Evolutionary conservation across 2,329 filamentous ascomycete genomes (phyloP), one percentile per base, ranked within the genome.

Genomic region (Whalleya microplaca): DNA sequence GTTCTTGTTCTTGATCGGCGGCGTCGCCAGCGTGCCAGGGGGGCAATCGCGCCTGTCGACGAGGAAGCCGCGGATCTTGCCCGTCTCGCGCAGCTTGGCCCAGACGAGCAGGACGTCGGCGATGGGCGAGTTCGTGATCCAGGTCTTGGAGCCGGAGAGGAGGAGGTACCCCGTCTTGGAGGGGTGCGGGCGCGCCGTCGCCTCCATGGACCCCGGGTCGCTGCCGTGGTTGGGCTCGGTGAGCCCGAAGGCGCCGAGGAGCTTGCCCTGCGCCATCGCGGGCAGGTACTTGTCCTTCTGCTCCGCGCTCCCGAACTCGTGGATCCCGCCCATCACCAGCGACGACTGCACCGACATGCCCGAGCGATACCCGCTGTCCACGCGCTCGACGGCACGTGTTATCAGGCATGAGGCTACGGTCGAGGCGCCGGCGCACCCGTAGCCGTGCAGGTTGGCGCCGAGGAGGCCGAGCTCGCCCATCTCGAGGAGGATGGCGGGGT

Each of bases 51-150:
- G 85, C 64, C 94, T 84, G 75, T 99, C 92, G 29, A 99, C 83
- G 46, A 97, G 76, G 76, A 98, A 99, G 0, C 95, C 95, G 46
- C 91, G 85, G 64, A 99, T 98, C 81, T 96, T 96, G 61, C 92
- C 93, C 20, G 92, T 96, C 66, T 90, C 89, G 62, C 95, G 86
- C 46, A 96, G 77, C 78, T 96, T 97, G 1, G 94, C 95, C 95
- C 95, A 99, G 1, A 96, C 87, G 62, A 96, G 76, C 50, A 96
- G 76, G 2, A 96, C 82, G 66, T 96, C 91, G 1, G 92, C 85
- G 66, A 96, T 96, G 2, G 92, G 92, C 7, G 90, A 94, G 75
- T 96, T 96, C 14, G 92, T 96, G 72, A 96, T 96, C 92, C 92
- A 96, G 0, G 93, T 96, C 80, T 96, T 96, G 48, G 90, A 79